Percentiles rank a stretch among this genome's conserved stretches.
Evolutionary conservation across 176 grass and related monocot genomes (phyloP).

Genomic region (Stipa capillata): DNA sequence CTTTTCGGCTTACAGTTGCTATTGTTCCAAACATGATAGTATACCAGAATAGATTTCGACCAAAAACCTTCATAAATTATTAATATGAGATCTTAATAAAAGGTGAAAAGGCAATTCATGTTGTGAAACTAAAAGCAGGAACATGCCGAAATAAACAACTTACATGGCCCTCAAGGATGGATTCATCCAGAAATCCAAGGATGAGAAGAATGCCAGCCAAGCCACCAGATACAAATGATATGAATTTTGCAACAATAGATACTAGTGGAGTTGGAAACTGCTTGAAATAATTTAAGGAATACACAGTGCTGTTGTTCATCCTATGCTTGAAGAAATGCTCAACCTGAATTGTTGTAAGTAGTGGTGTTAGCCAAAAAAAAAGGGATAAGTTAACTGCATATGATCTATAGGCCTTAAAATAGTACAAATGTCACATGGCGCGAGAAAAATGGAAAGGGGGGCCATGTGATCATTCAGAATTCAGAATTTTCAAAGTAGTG

Average conservation of each 20-base stretch:
- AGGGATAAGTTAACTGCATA: background rate
- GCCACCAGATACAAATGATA: conserved; percentile 63
- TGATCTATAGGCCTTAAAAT: background rate
- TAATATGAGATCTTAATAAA: background rate
- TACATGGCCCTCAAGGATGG: conserved; percentile 62
- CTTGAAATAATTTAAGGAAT: conserved; percentile 76
- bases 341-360: conserved; percentile 31
- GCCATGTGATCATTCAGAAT: background rate
- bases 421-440: background rate
- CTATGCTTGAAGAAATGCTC: conserved; percentile 65
- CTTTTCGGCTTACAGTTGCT: conserved; percentile 54
- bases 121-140: background rate
- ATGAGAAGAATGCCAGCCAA: conserved; percentile 60
- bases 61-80: conserved; percentile 38
- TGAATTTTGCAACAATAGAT: conserved; percentile 51
- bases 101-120: background rate
- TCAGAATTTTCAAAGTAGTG: background rate
- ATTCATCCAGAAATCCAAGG: conserved; percentile 56
- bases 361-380: background rate
- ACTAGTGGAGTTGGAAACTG: conserved; percentile 58
- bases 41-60: conserved; percentile 67
- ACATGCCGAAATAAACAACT: conserved; percentile 1
- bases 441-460: background rate
- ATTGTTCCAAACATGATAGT: conserved; percentile 55
- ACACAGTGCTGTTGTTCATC: conserved; percentile 57